phyloP scores from a whole-genome alignment of 768 basidiomycete species.

The Tricholoma sp. region DNA sequence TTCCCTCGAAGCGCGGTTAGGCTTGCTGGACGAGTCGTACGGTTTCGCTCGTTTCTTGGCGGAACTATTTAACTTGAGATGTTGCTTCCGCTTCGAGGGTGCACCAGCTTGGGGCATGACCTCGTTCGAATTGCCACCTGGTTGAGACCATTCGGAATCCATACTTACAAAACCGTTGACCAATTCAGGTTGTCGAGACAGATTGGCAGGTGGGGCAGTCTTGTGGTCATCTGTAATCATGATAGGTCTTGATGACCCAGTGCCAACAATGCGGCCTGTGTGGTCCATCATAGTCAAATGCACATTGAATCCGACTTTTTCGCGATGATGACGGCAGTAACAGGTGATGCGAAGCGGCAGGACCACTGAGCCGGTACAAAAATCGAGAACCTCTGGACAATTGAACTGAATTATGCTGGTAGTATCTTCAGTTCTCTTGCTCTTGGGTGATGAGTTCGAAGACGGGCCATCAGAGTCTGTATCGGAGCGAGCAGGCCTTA shows the following conservation, averaged over 20 bases:
- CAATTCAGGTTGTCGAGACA: conserved; percentile 27
- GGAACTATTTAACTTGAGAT: conserved; percentile 18
- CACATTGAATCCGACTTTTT: conserved; percentile 92
- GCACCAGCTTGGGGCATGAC: conserved; percentile 31
- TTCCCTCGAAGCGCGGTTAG: conserved; percentile 43
- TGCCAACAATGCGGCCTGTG: conserved; percentile 73
- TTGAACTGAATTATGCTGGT: conserved; percentile 94
- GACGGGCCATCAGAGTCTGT: conserved; percentile 60
- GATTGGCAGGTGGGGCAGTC: conserved; percentile 42
- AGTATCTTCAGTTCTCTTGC: conserved; percentile 55
- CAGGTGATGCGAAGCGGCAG: conserved; percentile 96
- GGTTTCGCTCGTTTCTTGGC: conserved; percentile 65
- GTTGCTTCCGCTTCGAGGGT: conserved; percentile 49
- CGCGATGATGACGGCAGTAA: conserved; percentile 97
- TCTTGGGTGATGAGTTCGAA: conserved; percentile 37
- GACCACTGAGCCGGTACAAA: conserved; percentile 78
- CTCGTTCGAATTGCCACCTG: conserved; percentile 23
- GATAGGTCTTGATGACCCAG: conserved; percentile 80
- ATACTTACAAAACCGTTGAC: conserved; percentile 26
- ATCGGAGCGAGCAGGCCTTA: conserved; percentile 72
- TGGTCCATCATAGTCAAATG: conserved; percentile 82
- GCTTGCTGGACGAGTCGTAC: conserved; percentile 52
- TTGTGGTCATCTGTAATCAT: conserved; percentile 99
- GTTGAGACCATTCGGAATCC: conserved; percentile 49
- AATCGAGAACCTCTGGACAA: conserved; percentile 84